Base-by-base conservation (phyloP, 2,329 filamentous ascomycete species). In the Pseudocercospora macadamiae region DNA sequence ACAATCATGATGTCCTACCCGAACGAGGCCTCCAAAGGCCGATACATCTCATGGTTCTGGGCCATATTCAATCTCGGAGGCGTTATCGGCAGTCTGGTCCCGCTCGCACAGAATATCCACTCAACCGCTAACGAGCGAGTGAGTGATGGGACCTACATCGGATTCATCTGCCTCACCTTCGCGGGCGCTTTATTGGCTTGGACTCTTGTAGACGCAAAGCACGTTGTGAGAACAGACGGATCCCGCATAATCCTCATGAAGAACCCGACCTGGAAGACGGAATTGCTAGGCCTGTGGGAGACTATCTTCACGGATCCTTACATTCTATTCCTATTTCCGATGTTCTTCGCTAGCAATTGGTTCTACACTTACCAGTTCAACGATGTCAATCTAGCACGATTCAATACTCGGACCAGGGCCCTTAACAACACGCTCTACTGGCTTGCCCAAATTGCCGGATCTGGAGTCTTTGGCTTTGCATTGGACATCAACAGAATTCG, bases 1-100 rank as follows among this genome's bases (percentile, higher is more conserved):
- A 86, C 89, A 60, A 90, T 93, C 70, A 93, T 93, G 88, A 93
- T 96, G 85, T 86, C 89, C 34, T 96, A 96, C 74, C 91, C 92
- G 2, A 80, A 83, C 16, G 92, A 96, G 76, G 76, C 85, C 32
- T 84, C 85, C 62, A 96, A 96, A 80, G 92, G 92, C 44, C 86
- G 87, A 60, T 96, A 91, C 74, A 96, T 96, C 73, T 89, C 89
- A 59, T 87, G 86, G 78, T 96, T 96, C 77, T 96, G 93, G 92
- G 86, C 91, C 72, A 95, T 96, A 69, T 96, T 96, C 82, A 96
- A 96, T 76, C 75, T 92, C 55, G 92, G 92, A 66, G 91, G 87
- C 67, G 92, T 96, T 59, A 90, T 96, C 74, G 92, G 93, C 60
- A 86, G 87, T 69, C 72, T 86, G 77, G 83, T 91, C 61, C 87